Conservation (phyloP, 2,329 filamentous ascomycete species). For the Trichoderma hamatum region DNA sequence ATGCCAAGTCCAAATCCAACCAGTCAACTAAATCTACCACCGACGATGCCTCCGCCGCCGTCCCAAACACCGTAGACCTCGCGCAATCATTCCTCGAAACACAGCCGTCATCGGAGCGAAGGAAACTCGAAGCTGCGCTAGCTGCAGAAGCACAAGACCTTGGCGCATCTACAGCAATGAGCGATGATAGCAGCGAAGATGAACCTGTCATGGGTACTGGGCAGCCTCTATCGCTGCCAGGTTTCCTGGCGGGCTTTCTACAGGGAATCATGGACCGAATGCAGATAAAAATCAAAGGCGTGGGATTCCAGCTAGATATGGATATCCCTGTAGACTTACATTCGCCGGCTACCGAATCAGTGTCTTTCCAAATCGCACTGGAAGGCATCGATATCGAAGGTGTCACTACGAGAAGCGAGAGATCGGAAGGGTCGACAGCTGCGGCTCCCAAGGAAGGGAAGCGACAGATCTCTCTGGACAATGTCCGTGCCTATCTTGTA, state of each 20-base stretch:
- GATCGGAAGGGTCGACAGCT: conserved; percentile 42
- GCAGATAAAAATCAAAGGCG: conserved; percentile 65
- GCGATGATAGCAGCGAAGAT: conserved; percentile 65
- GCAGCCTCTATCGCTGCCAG: conserved; percentile 67
- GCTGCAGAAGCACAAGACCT: conserved; percentile 64
- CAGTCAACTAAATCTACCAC: conserved; percentile 39
- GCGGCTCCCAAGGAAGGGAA: conserved; percentile 62
- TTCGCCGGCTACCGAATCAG: conserved; percentile 53
- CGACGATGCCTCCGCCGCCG: conserved; percentile 40
- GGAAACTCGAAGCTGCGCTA: conserved; percentile 69
- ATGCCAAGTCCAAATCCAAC: conserved; percentile 46
- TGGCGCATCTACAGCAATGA: conserved; percentile 61
- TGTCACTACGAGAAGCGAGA: conserved; percentile 51
- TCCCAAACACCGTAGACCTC: conserved; percentile 73
- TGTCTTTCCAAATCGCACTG: conserved; percentile 67
- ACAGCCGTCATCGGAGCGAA: conserved; percentile 66
- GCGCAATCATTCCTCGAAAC: conserved; percentile 78
- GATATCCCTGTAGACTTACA: conserved; percentile 56
- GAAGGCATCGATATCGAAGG: conserved; percentile 69
- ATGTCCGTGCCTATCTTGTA: conserved; percentile 66
- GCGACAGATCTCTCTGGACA: conserved; percentile 64
- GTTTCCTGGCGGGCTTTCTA: conserved; percentile 71
- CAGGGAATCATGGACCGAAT: conserved; percentile 74
- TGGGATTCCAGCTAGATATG: conserved; percentile 68
- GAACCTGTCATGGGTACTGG: conserved; percentile 68